Evolutionary conservation across 257 asterid species (phyloP), one percentile per base, ranked within the genome.

Genomic region (Nicotiana benthamiana): DNA sequence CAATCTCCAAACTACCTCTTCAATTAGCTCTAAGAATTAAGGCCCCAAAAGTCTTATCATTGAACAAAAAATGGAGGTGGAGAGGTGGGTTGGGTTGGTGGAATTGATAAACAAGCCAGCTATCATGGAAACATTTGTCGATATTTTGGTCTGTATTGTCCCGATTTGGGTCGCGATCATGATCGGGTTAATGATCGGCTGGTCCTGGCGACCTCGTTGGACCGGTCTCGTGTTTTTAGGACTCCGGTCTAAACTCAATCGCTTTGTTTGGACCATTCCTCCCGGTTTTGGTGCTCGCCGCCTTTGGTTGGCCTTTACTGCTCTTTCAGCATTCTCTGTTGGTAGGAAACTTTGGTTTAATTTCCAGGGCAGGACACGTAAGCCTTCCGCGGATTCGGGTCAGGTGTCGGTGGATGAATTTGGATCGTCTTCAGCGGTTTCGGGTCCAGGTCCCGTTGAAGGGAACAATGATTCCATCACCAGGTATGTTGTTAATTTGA

Each of bases 151-250:
- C 5, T 94, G 97, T 81, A 80, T 90, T 20, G 99, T 94, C 15
- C 98, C 99, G 87, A 92, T 96, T 87, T 96, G 99, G 99, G 90
- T 92, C 48, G 98, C 99, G 66, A 93, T 96, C 65, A 94, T 91
- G 98, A 90, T 96, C 79, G 99, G 99, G 24, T 84, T 96, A 64
- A 0, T 92, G 70, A 94, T 96, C 90, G 99, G 99, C 4, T 96
- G 99, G 99, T 90, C 97, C 9, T 96, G 98, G 99, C 84, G 93
- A 83, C 97, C 98, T 22, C 84, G 97, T 78, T 94, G 97, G 98
- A 91, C 95, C 62, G 97, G 99, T 0, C 82, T 96, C 81, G 81
- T 94, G 22, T 93, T 87, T 81, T 89, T 94, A 16, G 97, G 98
- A 1, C 83, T 92, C 85, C 92, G 97, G 80, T 94, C 98, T 3